phyloP scores from a whole-genome alignment of 2,329 filamentous ascomycete genomes.

The Pseudocercospora pini-densiflorae region DNA sequence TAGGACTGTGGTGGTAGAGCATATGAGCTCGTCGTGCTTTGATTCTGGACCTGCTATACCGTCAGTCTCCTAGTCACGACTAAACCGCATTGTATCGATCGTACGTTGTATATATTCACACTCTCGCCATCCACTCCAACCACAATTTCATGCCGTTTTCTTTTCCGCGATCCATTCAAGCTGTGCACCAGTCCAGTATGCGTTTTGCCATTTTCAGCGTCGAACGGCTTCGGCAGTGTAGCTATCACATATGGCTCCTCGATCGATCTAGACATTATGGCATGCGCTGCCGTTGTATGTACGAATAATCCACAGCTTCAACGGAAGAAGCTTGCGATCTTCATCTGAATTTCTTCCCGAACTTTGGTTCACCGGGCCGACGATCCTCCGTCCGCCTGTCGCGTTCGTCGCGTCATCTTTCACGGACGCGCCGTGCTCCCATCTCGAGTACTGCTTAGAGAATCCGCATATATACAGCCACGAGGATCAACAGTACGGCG shows the following conservation, averaged over 20 bases:
- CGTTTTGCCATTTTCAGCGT: slow-evolving; percentile 45
- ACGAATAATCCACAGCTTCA: neutral
- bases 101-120: slow-evolving; percentile 66
- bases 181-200: slow-evolving; percentile 56
- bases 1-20: slow-evolving; percentile 64
- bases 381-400: neutral
- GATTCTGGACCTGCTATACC: slow-evolving; percentile 59
- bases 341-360: slow-evolving; percentile 6
- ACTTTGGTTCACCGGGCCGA: slow-evolving; percentile 2
- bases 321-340: neutral
- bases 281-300: neutral
- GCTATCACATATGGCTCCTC: slow-evolving; percentile 48
- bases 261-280: slow-evolving; percentile 33
- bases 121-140: slow-evolving; percentile 65
- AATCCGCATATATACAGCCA: neutral
- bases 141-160: slow-evolving; percentile 65
- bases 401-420: slow-evolving; percentile 10
- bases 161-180: slow-evolving; percentile 60
- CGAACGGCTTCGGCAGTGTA: slow-evolving; percentile 49
- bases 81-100: slow-evolving; percentile 9
- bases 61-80: slow-evolving; percentile 20
- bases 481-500: neutral
- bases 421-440: neutral
- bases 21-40: slow-evolving; percentile 64
- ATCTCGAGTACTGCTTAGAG: neutral